phyloP scores from a whole-genome alignment of 805 yeast species.

The Wickerhamomyces bovis region DNA sequence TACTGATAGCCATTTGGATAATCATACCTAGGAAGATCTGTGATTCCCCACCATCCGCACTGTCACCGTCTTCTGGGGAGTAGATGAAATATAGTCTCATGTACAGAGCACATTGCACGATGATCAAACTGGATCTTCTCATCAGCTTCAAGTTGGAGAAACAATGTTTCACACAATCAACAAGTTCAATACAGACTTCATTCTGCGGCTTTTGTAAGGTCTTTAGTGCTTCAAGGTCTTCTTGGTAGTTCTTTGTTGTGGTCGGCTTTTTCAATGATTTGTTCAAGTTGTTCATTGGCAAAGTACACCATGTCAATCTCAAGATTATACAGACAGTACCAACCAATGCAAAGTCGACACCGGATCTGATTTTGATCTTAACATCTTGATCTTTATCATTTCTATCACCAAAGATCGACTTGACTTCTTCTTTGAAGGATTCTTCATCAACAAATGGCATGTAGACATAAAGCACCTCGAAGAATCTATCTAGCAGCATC shows the following conservation, averaged over 20 bases:
- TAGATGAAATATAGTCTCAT: constrained; percentile 49
- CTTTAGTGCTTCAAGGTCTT: constrained; percentile 10
- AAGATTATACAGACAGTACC: constrained; percentile 48
- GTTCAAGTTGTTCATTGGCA: constrained; percentile 35
- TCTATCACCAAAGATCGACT: constrained; percentile 38
- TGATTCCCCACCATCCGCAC: constrained; percentile 52
- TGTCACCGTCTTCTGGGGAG: constrained; percentile 57
- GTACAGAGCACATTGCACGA: constrained; percentile 55
- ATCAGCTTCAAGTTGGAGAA: constrained; percentile 36
- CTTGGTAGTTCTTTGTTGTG: constrained; percentile 16
- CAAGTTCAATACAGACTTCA: constrained; percentile 33
- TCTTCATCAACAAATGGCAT: constrained; percentile 63
- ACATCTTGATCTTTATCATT: constrained; percentile 26
- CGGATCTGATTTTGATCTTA: constrained; percentile 27
- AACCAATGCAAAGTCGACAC: constrained; percentile 38
- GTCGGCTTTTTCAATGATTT: constrained; percentile 10
- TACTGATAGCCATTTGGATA: constrained; percentile 59
- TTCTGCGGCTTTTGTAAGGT: constrained; percentile 35
- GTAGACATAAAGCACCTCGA: constrained; percentile 53
- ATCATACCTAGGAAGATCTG: constrained; percentile 50
- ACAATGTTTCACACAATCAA: constrained; percentile 40
- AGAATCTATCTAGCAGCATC: constrained; percentile 52
- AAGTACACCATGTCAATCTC: constrained; percentile 49
- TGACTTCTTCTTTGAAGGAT: constrained; percentile 37
- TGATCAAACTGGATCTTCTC: constrained; percentile 39